Conservation (phyloP, 2,329 filamentous ascomycete species). For the Colletotrichum horii region DNA sequence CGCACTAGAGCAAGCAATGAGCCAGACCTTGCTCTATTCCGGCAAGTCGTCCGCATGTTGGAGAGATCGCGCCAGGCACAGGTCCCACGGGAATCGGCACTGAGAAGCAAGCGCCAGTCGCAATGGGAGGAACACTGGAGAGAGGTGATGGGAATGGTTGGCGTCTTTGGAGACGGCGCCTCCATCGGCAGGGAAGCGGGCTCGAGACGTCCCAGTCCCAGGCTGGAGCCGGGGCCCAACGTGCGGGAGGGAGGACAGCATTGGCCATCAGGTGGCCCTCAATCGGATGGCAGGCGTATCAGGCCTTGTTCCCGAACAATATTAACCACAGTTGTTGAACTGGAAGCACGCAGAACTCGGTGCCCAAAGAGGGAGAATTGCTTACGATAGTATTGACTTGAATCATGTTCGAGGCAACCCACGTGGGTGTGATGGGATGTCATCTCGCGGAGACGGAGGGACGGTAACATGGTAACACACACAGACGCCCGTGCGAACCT, state of each 20-base stretch:
- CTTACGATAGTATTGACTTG: not conserved
- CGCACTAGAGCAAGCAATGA: conserved; percentile 1
- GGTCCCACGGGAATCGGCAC: not conserved
- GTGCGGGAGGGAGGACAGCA: conserved; percentile 2
- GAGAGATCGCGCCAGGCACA: not conserved
- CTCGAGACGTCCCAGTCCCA: not conserved
- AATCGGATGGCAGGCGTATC: not conserved
- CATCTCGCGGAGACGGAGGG: not conserved
- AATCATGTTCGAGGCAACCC: not conserved
- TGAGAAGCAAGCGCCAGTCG: not conserved
- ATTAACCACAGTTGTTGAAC: not conserved
- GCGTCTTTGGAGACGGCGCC: not conserved
- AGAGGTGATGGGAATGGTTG: not conserved
- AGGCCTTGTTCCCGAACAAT: not conserved
- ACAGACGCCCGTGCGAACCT: not conserved
- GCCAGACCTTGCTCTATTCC: not conserved
- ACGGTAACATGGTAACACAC: not conserved
- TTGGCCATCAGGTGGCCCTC: not conserved
- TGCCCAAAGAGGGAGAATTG: not conserved
- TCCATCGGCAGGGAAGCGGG: not conserved
- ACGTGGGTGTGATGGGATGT: not conserved
- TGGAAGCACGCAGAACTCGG: not conserved
- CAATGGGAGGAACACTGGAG: not conserved
- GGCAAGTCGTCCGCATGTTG: conserved; percentile 4
- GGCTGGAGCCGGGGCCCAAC: not conserved